Evolutionary conservation across 495 filamentous ascomycete species (phyloP).

Genomic region (Trichoderma erinaceum): DNA sequence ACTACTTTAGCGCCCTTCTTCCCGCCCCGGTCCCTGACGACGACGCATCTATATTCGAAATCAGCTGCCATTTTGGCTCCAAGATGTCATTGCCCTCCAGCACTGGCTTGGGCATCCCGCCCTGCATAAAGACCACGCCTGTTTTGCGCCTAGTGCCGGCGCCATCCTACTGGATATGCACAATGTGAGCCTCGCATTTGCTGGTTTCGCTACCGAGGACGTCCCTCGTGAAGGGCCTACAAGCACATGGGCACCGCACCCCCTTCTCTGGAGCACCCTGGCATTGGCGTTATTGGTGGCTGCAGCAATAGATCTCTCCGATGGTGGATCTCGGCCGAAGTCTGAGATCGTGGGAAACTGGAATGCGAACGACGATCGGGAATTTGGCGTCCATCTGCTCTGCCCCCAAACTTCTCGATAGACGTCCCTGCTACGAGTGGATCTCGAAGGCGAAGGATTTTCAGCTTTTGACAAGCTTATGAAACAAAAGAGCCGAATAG

Average conservation of each 20-base stretch:
- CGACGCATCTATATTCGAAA: background rate
- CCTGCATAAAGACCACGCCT: background rate
- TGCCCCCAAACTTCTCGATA: background rate
- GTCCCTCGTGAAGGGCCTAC: background rate
- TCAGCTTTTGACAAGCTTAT: background rate
- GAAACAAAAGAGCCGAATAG: background rate
- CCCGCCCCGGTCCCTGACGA: background rate
- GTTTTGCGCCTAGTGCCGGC: background rate
- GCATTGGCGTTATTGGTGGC: background rate
- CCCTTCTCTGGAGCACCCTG: conserved; percentile 1
- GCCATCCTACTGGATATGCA: background rate
- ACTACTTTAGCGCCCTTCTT: background rate
- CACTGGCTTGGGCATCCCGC: background rate
- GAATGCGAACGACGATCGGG: background rate
- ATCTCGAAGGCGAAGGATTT: background rate
- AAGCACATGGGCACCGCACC: background rate
- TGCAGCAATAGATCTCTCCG: conserved; percentile 5
- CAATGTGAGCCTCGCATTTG: background rate
- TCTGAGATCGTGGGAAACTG: conserved; percentile 3
- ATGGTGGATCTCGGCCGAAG: background rate
- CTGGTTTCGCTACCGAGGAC: background rate
- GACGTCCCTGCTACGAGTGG: background rate
- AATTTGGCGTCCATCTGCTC: background rate
- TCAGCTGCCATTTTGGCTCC: background rate
- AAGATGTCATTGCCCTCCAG: background rate